Conservation (phyloP, 805 yeast genomes). For the Kodamaea sagamina region DNA sequence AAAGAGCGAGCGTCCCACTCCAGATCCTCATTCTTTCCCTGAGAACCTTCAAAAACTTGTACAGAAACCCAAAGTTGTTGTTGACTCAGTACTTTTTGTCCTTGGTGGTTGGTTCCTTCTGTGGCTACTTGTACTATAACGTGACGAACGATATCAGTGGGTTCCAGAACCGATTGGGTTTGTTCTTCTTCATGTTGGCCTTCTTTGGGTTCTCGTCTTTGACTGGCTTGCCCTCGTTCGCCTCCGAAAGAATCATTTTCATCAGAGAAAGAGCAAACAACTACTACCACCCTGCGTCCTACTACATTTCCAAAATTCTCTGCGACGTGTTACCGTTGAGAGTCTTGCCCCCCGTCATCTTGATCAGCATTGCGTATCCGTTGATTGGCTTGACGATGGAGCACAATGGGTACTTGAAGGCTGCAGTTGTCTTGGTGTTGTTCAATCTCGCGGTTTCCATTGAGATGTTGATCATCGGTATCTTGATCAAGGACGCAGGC, state of each 20-base stretch:
- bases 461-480: conserved; percentile 85
- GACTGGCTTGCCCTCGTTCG: conserved; percentile 87
- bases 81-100: conserved; percentile 82
- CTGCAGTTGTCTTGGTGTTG: conserved; percentile 67
- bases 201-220: conserved; percentile 92
- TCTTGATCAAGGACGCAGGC: conserved; percentile 82
- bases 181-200: conserved; percentile 87
- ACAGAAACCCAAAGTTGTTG: conserved; percentile 88
- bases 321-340: conserved; percentile 94
- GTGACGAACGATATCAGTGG: conserved; percentile 90
- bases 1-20: conserved; percentile 57
- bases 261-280: conserved; percentile 93
- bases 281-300: conserved; percentile 85
- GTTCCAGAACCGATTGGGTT: conserved; percentile 91
- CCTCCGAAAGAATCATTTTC: conserved; percentile 84
- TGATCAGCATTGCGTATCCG: conserved; percentile 83
- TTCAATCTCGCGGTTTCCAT: conserved; percentile 87
- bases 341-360: conserved; percentile 85
- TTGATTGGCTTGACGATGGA: conserved; percentile 83
- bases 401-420: conserved; percentile 69
- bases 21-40: conserved; percentile 78
- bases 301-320: conserved; percentile 78
- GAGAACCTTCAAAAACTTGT: conserved; percentile 87
- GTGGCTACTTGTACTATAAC: conserved; percentile 83
- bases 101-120: conserved; percentile 72